Base-by-base conservation (phyloP, 805 yeast species). In the Yarrowia osloensis region DNA sequence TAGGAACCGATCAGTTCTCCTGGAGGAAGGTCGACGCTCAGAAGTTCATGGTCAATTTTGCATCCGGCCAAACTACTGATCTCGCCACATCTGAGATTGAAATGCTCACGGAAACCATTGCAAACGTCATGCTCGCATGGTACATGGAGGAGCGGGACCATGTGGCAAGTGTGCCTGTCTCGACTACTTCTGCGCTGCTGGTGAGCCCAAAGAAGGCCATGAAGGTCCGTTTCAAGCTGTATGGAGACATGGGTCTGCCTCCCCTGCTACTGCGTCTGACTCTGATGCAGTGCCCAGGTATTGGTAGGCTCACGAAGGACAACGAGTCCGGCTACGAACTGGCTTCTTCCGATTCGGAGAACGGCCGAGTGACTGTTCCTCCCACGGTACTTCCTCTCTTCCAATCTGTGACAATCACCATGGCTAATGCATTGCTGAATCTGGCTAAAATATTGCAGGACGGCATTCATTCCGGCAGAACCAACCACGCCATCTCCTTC, bases 401-500 rank as follows among this genome's bases (percentile, higher is more conserved):
- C 44, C 61, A 54, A 22, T 21, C 63, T 11, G 28, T 57, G 35
- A 57, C 47, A 19, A 40, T 57, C 8, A 46, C 44, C 26, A 28
- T 61, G 54, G 66, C 75, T 42, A 75, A 76, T 40, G 72, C 76
- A 2, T 69, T 75, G n/a, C 69, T 75, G 29, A 76, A 76, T 26
- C 71, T 75, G 28, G 77, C 78, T 7, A 75, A 76, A 42, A 70
- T 75, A 13, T 55, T 76, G 9, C 78, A 75, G 65, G 78, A 75
- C 47, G 77, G 77, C 69, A 46, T 63, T 72, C 35, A 68, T 71
- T 21, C 61, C 2, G 61, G 61, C 9, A 35, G n/a, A 24, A 35
- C 33, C 4, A 19, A 50, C 15, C 40, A 33, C 17, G 15, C 44
- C 7, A 26, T 54, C 11, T 70, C 67, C 11, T 57, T 75, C 19